These are phyloP conservation scores for Strobilomyces echinocephalus DNA, from an alignment of 768 basidiomycete species.

Conservation along the genomic window DNA sequence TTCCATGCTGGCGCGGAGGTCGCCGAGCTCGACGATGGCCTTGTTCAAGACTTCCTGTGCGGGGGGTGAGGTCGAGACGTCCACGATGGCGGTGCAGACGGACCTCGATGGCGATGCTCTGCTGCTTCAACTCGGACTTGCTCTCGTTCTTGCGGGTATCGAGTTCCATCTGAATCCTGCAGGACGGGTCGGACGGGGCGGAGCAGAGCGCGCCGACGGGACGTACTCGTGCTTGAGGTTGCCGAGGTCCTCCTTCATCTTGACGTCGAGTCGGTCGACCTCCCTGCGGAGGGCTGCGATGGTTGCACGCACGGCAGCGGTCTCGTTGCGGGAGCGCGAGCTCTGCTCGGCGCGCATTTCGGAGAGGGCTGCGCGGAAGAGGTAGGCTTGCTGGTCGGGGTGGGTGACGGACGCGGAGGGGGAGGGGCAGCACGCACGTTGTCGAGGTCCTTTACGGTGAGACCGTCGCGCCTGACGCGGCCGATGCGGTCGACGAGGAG, in stretches of 20 bases:
- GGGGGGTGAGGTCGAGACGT: not conserved
- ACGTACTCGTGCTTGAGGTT: conserved; percentile 90
- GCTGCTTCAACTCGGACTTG: conserved; percentile 74
- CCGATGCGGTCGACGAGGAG: conserved; percentile 73
- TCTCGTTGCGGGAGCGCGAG: conserved; percentile 78
- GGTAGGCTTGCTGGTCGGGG: conserved; percentile 76
- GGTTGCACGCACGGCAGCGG: conserved; percentile 71
- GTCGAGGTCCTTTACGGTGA: conserved; percentile 74
- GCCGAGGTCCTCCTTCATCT: conserved; percentile 90
- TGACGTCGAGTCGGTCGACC: conserved; percentile 77
- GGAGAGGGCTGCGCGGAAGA: conserved; percentile 89
- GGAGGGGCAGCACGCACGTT: conserved; percentile 48
- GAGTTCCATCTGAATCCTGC: conserved; percentile 92
- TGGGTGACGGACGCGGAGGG: not conserved
- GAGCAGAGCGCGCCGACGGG: not conserved
- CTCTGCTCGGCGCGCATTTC: conserved; percentile 85
- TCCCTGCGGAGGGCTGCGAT: conserved; percentile 79
- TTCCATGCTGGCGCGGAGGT: conserved; percentile 75
- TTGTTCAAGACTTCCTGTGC: conserved; percentile 70
- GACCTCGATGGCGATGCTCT: conserved; percentile 83
- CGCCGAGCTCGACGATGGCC: conserved; percentile 66
- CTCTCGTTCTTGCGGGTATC: conserved; percentile 91
- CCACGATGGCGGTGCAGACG: conserved; percentile 6
- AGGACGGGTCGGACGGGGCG: not conserved
- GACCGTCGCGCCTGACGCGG: conserved; percentile 63